Conservation (phyloP, 306 rosid species). For the Vigna nakashimae region DNA sequence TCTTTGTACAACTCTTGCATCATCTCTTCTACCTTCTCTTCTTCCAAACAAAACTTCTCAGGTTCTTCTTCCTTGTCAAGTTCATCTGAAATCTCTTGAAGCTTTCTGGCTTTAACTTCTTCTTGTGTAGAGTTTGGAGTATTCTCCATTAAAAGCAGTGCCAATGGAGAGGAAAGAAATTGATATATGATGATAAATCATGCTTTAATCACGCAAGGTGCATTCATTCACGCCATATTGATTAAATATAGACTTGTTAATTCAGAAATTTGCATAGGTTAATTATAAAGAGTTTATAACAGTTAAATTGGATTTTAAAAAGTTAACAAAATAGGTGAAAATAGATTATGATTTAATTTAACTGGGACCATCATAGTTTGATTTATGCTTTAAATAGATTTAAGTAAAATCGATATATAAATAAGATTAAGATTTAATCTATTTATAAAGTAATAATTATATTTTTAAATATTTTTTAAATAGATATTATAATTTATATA, state of each 20-base stretch:
- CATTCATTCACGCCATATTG: neutral
- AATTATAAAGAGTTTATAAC: too few relatives aligned
- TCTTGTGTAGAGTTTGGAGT: neutral
- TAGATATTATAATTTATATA: too few relatives aligned
- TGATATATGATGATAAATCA: neutral
- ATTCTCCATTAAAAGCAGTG: slow-evolving; percentile 28
- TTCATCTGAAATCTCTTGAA: slow-evolving; percentile 38
- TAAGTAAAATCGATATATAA: too few relatives aligned
- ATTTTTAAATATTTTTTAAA: too few relatives aligned
- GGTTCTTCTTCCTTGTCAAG: slow-evolving; percentile 32
- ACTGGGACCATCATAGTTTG: too few relatives aligned
- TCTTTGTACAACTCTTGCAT: slow-evolving; percentile 46
- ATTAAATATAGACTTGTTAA: neutral
- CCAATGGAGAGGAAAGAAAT: neutral
- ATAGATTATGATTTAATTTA: too few relatives aligned
- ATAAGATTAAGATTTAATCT: too few relatives aligned
- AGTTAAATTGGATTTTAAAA: too few relatives aligned
- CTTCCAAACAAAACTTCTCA: slow-evolving; percentile 13
- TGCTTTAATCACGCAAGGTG: neutral
- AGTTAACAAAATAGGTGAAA: too few relatives aligned
- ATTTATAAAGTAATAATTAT: too few relatives aligned
- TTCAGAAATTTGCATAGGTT: neutral
- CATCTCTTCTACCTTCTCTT: slow-evolving; percentile 40
- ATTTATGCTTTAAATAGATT: too few relatives aligned
- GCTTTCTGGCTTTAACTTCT: neutral